These are phyloP conservation scores for Pyrenopolyporus hunteri DNA, from an alignment of 495 filamentous ascomycete species.

Conservation along the genomic window DNA sequence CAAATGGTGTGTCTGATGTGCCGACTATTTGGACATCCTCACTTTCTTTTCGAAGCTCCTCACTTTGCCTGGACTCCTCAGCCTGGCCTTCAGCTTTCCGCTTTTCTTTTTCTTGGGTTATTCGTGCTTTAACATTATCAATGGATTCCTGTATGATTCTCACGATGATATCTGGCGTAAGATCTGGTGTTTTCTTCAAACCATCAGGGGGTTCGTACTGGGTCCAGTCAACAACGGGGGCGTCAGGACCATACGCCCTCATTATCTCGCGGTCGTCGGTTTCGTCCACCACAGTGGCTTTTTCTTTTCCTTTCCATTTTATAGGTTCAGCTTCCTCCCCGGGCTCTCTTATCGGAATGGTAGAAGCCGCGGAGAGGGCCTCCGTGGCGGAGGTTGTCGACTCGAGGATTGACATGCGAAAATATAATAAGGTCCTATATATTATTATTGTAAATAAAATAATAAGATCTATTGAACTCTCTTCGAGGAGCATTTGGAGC, in stretches of 20 bases:
- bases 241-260: not conserved
- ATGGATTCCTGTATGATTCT: slow-evolving; percentile 44
- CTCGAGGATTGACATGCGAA: slow-evolving; percentile 24
- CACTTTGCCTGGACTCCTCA: slow-evolving; percentile 14
- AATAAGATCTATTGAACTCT: not conserved
- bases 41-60: slow-evolving; percentile 20
- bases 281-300: slow-evolving; percentile 7
- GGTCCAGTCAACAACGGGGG: slow-evolving; percentile 41
- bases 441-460: not conserved
- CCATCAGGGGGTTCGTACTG: slow-evolving; percentile 45
- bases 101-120: slow-evolving; percentile 36
- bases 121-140: slow-evolving; percentile 41
- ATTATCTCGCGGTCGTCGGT: not conserved
- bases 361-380: not conserved
- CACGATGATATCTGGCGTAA: slow-evolving; percentile 37
- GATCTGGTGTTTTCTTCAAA: slow-evolving; percentile 33
- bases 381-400: slow-evolving; percentile 21
- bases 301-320: slow-evolving; percentile 35
- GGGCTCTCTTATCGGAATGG: not conserved
- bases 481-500: slow-evolving; percentile 5
- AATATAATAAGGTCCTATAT: not conserved
- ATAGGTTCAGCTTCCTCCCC: not conserved
- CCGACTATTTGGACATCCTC: slow-evolving; percentile 5
- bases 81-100: slow-evolving; percentile 17
- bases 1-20: not conserved